Evolutionary conservation across 2,329 filamentous ascomycete species (phyloP).

Genomic region (Trichoderma polysporum): DNA sequence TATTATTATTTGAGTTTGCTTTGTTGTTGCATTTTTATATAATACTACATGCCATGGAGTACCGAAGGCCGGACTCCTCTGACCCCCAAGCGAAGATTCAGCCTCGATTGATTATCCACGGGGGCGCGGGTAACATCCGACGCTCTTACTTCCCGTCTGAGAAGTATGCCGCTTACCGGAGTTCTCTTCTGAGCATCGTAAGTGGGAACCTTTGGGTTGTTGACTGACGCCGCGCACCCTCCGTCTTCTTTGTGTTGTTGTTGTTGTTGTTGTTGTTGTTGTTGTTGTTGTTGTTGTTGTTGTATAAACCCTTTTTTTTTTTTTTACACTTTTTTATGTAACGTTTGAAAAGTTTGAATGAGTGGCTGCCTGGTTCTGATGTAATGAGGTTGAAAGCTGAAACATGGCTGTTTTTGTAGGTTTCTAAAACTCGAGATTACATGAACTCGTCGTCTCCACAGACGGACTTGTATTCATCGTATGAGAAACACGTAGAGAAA

Average conservation of each 20-base stretch:
- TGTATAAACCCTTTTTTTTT: background rate
- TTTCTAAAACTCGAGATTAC: conserved; percentile 46
- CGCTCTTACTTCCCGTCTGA: conserved; percentile 58
- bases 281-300: too few relatives aligned
- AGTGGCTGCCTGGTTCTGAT: too few relatives aligned
- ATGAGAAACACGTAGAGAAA: background rate
- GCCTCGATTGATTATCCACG: conserved; percentile 68
- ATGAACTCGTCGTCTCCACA: conserved; percentile 40
- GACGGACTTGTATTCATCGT: background rate
- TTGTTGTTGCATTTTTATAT: background rate
- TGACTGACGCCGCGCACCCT: too few relatives aligned
- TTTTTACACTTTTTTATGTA: background rate
- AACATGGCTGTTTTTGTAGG: conserved; percentile 31
- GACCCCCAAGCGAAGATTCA: conserved; percentile 32
- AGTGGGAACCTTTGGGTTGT: conserved; percentile 16
- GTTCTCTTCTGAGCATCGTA: conserved; percentile 62
- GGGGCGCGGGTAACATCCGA: conserved; percentile 69
- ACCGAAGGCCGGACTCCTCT: conserved; percentile 30
- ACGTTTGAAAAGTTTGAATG: too few relatives aligned
- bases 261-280: too few relatives aligned
- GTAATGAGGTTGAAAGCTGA: background rate
- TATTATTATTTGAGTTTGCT: too few relatives aligned
- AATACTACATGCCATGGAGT: conserved; percentile 40
- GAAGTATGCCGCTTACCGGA: conserved; percentile 58
- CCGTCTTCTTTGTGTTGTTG: too few relatives aligned